A percentile compares a stretch with the other conserved stretches of the same genome.
phyloP scores from a whole-genome alignment of 257 asterid genomes.

The Solanum sitiens region DNA sequence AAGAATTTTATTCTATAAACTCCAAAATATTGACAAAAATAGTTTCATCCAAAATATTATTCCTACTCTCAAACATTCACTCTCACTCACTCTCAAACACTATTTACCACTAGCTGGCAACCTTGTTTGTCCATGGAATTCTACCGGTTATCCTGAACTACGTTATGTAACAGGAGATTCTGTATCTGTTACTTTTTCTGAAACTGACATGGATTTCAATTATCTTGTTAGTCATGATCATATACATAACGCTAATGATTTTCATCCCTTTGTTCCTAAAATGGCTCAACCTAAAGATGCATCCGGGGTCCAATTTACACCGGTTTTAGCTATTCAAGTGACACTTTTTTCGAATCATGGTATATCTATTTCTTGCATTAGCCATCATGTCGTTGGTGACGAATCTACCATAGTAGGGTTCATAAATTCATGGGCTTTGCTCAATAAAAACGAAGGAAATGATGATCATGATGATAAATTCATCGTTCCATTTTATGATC shows the following conservation, averaged over 20 bases:
- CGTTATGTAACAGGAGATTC: neutral
- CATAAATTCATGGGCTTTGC: constrained; percentile 6
- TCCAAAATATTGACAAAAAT: neutral
- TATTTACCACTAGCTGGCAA: constrained; percentile 9
- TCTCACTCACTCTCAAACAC: constrained; percentile 10
- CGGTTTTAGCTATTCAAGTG: constrained; percentile 6
- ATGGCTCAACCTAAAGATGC: neutral
- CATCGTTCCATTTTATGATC: constrained; percentile 1
- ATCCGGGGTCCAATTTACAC: neutral
- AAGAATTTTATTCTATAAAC: neutral
- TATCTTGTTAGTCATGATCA: neutral
- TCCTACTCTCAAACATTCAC: constrained; percentile 5
- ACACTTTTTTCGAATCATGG: constrained; percentile 10
- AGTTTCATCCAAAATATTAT: neutral
- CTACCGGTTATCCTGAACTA: neutral
- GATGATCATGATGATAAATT: neutral
- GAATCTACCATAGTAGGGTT: neutral
- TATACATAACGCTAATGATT: neutral
- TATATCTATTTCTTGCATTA: neutral
- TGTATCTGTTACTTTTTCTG: neutral
- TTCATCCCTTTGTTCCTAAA: neutral
- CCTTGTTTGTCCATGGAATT: neutral
- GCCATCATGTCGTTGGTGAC: constrained; percentile 7
- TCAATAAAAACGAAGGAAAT: neutral
- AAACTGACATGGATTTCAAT: neutral